Evolutionary conservation across 2,329 filamentous ascomycete species (phyloP).

Genomic region (Colletotrichum theobromicola): DNA sequence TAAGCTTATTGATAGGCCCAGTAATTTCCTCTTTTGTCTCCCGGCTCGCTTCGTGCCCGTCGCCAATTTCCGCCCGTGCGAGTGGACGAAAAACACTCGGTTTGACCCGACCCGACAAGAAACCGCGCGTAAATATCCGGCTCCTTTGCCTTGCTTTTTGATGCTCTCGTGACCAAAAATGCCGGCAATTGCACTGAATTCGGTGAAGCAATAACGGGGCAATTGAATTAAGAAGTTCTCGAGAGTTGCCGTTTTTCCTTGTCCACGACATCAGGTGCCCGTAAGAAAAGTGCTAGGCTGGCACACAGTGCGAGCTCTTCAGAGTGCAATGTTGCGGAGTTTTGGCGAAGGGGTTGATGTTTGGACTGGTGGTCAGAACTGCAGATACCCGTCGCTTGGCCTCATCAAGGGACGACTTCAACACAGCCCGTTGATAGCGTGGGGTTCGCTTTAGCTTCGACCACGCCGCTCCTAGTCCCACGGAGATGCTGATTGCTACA

Average conservation of each 20-base stretch:
- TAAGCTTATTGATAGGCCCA: slow-evolving; percentile 21
- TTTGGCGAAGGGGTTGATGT: not conserved
- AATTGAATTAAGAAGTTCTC: not conserved
- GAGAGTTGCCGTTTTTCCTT: not conserved
- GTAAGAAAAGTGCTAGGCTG: not conserved
- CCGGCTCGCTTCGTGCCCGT: not conserved
- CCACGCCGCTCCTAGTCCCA: not conserved
- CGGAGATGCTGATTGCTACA: not conserved
- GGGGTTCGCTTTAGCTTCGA: not conserved
- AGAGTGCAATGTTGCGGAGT: not conserved
- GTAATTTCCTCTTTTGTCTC: not conserved
- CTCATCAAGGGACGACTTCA: not conserved
- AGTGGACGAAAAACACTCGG: slow-evolving; percentile 19
- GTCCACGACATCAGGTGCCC: not conserved
- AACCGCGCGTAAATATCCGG: slow-evolving; percentile 7
- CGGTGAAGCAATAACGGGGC: not conserved
- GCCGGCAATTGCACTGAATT: not conserved
- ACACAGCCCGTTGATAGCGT: not conserved
- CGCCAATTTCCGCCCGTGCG: not conserved
- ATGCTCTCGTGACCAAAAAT: not conserved
- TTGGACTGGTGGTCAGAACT: not conserved
- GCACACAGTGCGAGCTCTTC: not conserved
- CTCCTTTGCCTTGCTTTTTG: not conserved
- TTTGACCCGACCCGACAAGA: not conserved
- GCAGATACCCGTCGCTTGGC: not conserved